A percentile compares a stretch with the other conserved stretches of the same genome.
These are phyloP conservation scores for Dacryopinax primogenitus DNA, from an alignment of 768 basidiomycete genomes.

Conservation along the genomic window DNA sequence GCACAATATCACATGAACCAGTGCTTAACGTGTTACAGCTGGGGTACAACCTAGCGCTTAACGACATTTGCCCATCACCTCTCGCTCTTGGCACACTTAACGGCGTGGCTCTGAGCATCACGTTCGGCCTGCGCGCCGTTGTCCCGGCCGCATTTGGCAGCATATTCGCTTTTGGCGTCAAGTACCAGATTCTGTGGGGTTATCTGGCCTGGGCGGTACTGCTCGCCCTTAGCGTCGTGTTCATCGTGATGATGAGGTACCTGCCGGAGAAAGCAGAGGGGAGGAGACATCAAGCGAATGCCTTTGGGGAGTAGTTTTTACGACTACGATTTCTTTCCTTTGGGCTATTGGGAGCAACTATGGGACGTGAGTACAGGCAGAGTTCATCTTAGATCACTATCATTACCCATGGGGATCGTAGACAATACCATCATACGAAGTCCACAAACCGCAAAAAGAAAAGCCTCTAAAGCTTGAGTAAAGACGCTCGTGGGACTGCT, in stretches of 20 bases:
- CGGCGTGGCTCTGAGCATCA: slow-evolving; percentile 7
- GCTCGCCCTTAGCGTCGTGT: background rate
- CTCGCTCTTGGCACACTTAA: slow-evolving; percentile 11
- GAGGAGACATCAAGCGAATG: background rate
- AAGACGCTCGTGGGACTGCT: background rate
- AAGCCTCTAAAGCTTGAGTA: background rate
- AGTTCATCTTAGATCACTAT: background rate
- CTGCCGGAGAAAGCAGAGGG: slow-evolving; percentile 1
- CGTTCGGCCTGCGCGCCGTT: slow-evolving; percentile 8
- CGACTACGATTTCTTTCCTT: background rate
- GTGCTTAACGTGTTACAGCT: background rate
- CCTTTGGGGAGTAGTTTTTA: background rate
- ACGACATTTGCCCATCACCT: slow-evolving; percentile 10
- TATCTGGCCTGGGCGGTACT: background rate
- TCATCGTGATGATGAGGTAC: background rate
- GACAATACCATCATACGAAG: background rate
- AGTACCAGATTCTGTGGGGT: background rate
- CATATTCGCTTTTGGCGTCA: slow-evolving; percentile 11
- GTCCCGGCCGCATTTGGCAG: background rate
- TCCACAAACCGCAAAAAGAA: background rate
- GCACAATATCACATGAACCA: background rate
- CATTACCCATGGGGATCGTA: background rate
- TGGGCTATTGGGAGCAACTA: background rate
- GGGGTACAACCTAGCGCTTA: slow-evolving; percentile 11
- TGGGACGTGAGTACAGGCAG: background rate